phyloP scores from a whole-genome alignment of 192 early-diverging fungal species.

The Gonapodya prolifera region DNA sequence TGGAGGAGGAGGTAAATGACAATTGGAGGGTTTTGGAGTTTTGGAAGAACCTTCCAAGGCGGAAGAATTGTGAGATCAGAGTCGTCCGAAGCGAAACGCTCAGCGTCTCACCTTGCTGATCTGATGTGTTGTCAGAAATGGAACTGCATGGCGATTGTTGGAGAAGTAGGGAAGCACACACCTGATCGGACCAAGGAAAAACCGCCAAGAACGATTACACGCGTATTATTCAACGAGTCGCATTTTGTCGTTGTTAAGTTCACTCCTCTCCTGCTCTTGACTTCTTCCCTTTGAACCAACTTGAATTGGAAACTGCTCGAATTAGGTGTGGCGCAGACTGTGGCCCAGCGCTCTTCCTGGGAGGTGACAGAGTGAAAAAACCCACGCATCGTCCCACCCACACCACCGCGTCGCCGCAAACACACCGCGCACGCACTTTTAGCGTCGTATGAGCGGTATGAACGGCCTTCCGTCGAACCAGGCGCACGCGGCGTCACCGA shows the following conservation, averaged over 20 bases:
- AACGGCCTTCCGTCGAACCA: not conserved
- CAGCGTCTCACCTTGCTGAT: too few species aligned
- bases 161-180: too few species aligned
- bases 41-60: not conserved
- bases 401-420: too few species aligned
- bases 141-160: too few species aligned
- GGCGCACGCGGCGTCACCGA: not conserved
- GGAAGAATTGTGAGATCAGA: not conserved
- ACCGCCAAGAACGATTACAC: too few species aligned
- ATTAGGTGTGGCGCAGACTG: not conserved
- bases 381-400: not conserved
- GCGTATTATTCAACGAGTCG: too few species aligned
- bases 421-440: not conserved
- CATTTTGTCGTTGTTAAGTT: too few species aligned
- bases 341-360: not conserved
- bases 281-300: too few species aligned
- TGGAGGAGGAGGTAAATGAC: not conserved
- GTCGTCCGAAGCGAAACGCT: too few species aligned
- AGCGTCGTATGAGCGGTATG: not conserved
- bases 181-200: too few species aligned
- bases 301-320: not conserved
- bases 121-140: too few species aligned
- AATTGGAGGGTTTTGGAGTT: not conserved
- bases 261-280: too few species aligned
- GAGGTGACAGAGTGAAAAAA: not conserved